phyloP scores from a whole-genome alignment of 768 basidiomycete genomes.

The Pholiota conissans region DNA sequence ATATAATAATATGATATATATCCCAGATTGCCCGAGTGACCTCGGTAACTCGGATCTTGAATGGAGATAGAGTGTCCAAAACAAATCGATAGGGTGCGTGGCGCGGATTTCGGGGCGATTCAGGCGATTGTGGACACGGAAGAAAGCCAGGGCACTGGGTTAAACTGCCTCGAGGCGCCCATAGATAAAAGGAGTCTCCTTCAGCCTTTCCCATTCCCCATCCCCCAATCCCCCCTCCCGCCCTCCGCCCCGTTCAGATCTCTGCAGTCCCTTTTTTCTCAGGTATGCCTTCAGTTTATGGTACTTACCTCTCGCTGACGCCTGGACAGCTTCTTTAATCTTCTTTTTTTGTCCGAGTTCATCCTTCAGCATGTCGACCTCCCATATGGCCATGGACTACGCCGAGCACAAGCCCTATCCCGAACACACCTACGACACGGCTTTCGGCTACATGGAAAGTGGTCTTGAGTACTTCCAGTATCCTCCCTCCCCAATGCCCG shows the following conservation, averaged over 20 bases:
- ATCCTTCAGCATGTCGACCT: conserved; percentile 30
- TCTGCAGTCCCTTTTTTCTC: conserved; percentile 31
- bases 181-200: conserved; percentile 3
- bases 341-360: conserved; percentile 24
- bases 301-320: conserved; percentile 19
- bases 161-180: conserved; percentile 3
- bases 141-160: conserved; percentile 5
- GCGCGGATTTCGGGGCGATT: conserved; percentile 31
- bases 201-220: conserved; percentile 27
- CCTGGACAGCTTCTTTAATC: conserved; percentile 25
- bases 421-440: conserved; percentile 47
- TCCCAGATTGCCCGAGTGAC: conserved; percentile 32
- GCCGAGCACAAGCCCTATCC: conserved; percentile 41
- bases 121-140: conserved; percentile 3
- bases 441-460: conserved; percentile 51
- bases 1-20: conserved; percentile 4
- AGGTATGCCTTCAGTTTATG: conserved; percentile 25
- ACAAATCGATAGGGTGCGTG: conserved; percentile 26
- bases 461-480: conserved; percentile 69
- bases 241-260: conserved; percentile 39
- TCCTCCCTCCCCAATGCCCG: conserved; percentile 59
- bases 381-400: conserved; percentile 39
- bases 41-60: conserved; percentile 47
- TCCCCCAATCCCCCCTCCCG: conserved; percentile 27
- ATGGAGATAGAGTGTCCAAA: conserved; percentile 27